Conservation (phyloP, 139 green algal genomes). For the Volvox africanus region DNA sequence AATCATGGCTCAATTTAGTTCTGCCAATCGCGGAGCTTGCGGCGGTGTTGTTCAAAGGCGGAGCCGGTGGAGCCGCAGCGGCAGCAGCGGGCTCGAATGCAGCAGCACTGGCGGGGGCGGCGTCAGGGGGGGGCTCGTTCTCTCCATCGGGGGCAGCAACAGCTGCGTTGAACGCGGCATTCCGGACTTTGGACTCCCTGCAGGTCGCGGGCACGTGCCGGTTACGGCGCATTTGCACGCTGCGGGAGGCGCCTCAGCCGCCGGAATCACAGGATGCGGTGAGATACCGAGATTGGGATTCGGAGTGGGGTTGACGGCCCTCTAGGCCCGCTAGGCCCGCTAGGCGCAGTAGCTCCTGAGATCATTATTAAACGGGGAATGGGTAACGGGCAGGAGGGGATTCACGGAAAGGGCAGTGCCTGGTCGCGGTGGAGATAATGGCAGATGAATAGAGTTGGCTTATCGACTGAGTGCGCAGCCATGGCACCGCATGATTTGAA, state of each 20-base stretch:
- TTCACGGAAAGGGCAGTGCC: too few relatives aligned
- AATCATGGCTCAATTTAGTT: slow-evolving; percentile 48
- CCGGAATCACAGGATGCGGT: background rate
- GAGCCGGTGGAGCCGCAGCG: background rate
- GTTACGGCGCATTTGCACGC: slow-evolving; percentile 49
- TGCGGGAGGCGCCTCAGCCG: slow-evolving; percentile 42
- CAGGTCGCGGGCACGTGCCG: slow-evolving; percentile 39
- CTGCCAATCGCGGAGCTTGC: slow-evolving; percentile 48
- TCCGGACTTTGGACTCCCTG: slow-evolving; percentile 44
- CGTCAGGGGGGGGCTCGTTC: background rate
- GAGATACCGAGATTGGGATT: background rate
- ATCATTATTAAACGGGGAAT: too few relatives aligned
- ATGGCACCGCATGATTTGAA: too few relatives aligned
- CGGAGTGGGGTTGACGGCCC: too few relatives aligned
- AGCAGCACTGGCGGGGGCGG: background rate
- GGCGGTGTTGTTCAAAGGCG: slow-evolving; percentile 21
- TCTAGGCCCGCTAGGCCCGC: too few relatives aligned
- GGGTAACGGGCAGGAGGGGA: too few relatives aligned
- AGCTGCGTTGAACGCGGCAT: background rate
- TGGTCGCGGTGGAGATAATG: too few relatives aligned
- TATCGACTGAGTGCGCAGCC: too few relatives aligned
- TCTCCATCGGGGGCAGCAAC: background rate
- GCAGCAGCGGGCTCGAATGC: background rate
- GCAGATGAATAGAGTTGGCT: too few relatives aligned
- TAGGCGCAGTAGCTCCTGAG: too few relatives aligned